Conservation (phyloP, 2,329 filamentous ascomycete genomes). For the Venturia asperata region DNA sequence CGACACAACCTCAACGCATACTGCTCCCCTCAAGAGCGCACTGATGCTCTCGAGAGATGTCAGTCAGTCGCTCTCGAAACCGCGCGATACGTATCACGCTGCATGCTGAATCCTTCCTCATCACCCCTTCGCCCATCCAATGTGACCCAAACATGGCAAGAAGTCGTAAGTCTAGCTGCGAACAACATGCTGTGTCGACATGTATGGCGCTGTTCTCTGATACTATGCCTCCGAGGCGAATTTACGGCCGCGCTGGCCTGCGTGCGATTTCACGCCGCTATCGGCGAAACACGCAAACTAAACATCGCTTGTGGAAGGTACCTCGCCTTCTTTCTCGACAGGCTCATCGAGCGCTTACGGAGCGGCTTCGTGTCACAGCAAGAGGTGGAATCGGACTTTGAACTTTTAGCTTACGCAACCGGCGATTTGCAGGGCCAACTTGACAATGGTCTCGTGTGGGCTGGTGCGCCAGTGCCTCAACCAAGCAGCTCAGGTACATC, state of each 20-base stretch:
- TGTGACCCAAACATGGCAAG: slow-evolving; percentile 38
- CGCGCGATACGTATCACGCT: slow-evolving; percentile 64
- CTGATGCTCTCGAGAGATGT: slow-evolving; percentile 70
- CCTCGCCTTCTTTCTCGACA: slow-evolving; percentile 70
- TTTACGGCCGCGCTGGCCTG: slow-evolving; percentile 67
- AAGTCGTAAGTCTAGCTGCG: slow-evolving; percentile 57
- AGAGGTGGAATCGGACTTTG: slow-evolving; percentile 62
- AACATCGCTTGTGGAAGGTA: slow-evolving; percentile 75
- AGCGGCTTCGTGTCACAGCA: slow-evolving; percentile 31
- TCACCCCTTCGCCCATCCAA: slow-evolving; percentile 22
- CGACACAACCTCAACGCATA: slow-evolving; percentile 77
- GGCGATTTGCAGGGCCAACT: slow-evolving; percentile 77
- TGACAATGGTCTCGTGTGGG: slow-evolving; percentile 79
- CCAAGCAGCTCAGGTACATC: background rate
- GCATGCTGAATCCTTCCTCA: slow-evolving; percentile 41
- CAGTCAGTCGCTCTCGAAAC: slow-evolving; percentile 70
- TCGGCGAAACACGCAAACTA: slow-evolving; percentile 64
- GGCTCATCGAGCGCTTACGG: slow-evolving; percentile 51
- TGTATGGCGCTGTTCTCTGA: slow-evolving; percentile 77
- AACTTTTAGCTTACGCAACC: slow-evolving; percentile 78
- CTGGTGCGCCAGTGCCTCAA: slow-evolving; percentile 30
- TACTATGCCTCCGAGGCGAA: slow-evolving; percentile 68
- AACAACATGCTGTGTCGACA: slow-evolving; percentile 73
- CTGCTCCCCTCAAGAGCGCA: slow-evolving; percentile 58
- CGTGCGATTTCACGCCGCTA: slow-evolving; percentile 61